Evolutionary conservation across 768 basidiomycete species (phyloP), one percentile per base, ranked within the genome.

Genomic region (Guyanaporus albipodus): DNA sequence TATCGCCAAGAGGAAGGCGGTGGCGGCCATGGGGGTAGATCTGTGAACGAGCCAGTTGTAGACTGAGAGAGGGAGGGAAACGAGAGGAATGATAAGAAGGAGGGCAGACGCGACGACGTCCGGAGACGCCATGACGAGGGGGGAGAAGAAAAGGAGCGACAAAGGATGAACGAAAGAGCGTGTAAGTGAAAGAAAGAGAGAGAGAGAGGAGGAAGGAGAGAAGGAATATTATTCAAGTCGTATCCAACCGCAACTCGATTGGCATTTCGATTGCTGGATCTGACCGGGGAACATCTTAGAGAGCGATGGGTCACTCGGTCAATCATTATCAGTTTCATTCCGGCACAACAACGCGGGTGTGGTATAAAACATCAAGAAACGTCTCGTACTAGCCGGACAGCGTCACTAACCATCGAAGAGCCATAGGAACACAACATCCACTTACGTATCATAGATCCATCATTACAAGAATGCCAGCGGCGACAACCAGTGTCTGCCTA

Each of bases 81-180:
- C 6, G 42, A 60, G 21, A 4, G 61, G 46, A 17, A 63, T 33
- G 50, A 51, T 36, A 42, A 66, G 54, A 44, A 62, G 56, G 36
- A 66, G 61, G 44, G 54, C 52, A n/a, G 61, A 26, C 8, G 49
- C 47, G 46, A 68, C 46, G 52, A 59, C 53, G 53, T 52, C 59
- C 22, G 34, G 48, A 31, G 62, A 53, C 53, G 61, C 38, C 61
- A 64, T 62, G 38, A 41, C 46, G 38, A 17, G 32, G 29, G 26
- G 15, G 44, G 38, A 17, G 32, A 26, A 23, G 15, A 42, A 47
- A 59, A 48, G 24, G 53, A 60, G 33, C 31, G 59, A 53, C 56
- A n/a, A n/a, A n/a, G n/a, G n/a, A n/a, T n/a, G 32, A 44, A 52
- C 35, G 49, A 52, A 52, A 3, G 57, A 54, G 19, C n/a, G n/a